Evolutionary conservation across 176 grass and related monocot genomes (phyloP).

Genomic region (Hsuehochloa calcarea): DNA sequence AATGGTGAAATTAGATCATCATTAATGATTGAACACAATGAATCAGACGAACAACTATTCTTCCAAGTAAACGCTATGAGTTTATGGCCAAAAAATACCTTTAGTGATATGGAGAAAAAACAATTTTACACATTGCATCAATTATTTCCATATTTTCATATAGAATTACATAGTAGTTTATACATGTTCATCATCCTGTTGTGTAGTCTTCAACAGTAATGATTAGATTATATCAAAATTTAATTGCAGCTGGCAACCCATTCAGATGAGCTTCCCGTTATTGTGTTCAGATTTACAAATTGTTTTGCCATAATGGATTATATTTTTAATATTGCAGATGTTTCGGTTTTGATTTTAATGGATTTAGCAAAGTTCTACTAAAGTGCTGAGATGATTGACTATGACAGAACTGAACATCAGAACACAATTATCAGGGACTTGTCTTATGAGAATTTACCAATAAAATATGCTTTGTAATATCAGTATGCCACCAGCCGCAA

Average conservation of each 20-base stretch:
- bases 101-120: neutral
- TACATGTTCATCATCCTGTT: neutral
- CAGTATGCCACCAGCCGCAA: neutral
- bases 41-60: neutral
- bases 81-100: neutral
- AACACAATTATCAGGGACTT: neutral
- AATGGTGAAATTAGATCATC: slow-evolving; percentile 10
- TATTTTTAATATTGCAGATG: neutral
- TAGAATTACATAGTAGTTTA: neutral
- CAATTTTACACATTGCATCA: neutral
- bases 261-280: neutral
- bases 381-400: neutral
- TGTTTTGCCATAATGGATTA: slow-evolving; percentile 8
- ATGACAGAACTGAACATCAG: neutral
- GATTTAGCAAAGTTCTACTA: neutral
- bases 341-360: slow-evolving; percentile 3
- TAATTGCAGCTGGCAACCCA: neutral
- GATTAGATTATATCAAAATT: neutral
- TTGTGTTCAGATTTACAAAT: neutral
- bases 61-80: neutral
- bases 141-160: neutral
- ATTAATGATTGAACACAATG: slow-evolving; percentile 17
- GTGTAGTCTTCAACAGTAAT: slow-evolving; percentile 5
- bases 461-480: neutral
- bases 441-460: neutral